Evolutionary conservation across 805 yeast species (phyloP), one percentile per base, ranked within the genome.

Genomic region (Jamesozyma rosinii): DNA sequence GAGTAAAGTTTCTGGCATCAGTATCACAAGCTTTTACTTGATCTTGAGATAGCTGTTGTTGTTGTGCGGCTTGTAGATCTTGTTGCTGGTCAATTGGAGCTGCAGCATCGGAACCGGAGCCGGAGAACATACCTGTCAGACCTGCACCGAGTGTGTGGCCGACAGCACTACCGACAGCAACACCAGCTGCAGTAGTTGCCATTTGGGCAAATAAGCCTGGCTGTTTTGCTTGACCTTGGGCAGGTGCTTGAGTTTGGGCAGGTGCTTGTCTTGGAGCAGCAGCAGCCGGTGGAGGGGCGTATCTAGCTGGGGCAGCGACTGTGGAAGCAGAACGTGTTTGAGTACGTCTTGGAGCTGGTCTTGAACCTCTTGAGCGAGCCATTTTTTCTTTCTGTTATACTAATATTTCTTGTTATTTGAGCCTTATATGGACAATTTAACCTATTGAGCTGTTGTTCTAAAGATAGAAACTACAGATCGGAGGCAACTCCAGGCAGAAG

Each of bases 121-220:
- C 95, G 18, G 44, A 32, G 43, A 95, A 87, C 76, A 92, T 68
- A 40, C 86, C 75, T 40, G 95, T 80, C 56, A 92, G 70, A 58
- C 97, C 97, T 49, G 95, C 95, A 69, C 97, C 97, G 46, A 90
- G 54, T 34, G 97, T 87, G 74, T 92, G 98, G 49, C 98, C 98
- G 43, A 90, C 81, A 48, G 97, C 82, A 41, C 96, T 86, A 58
- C 98, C 98, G 44, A 92, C 97, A 43, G 97, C 98, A 37, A 92
- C 98, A 80, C 98, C 98, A 40, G 97, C 98, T 44, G 98, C 98
- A 39, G 98, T 92, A 38, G 95, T 74, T 33, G 97, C 97, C 98
- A 92, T 92, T 70, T 92, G 95, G 47, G 90, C 84, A 58, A 90
- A 89, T 63, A 90, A 57, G 57, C 97, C 97, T 38, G 97, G 97